Conservation (phyloP, 768 basidiomycete genomes). For the Grammothele lineata region DNA sequence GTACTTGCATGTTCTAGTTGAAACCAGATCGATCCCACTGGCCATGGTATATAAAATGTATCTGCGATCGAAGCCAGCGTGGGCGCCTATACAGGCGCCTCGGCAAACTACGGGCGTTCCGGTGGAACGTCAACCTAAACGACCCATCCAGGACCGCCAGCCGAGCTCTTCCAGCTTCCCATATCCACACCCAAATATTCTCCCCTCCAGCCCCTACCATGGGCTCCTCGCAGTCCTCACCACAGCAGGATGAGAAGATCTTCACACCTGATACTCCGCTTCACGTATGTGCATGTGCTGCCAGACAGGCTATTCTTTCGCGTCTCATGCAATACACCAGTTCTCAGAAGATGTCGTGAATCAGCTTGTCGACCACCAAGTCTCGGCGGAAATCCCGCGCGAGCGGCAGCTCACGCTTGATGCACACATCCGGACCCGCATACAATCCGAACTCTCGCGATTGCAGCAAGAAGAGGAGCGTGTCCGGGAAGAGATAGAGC, state of each 20-base stretch:
- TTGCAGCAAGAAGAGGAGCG: constrained; percentile 66
- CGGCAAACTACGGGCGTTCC: no score
- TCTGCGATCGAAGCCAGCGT: no score
- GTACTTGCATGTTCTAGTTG: no score
- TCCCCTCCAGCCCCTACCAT: constrained; percentile 30
- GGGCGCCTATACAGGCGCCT: no score
- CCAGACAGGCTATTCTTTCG: background rate
- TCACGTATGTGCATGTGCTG: constrained; percentile 25
- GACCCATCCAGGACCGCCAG: no score
- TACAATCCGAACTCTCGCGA: constrained; percentile 61
- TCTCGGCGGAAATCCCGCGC: constrained; percentile 54
- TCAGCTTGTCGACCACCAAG: constrained; percentile 64
- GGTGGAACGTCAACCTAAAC: no score
- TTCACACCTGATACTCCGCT: constrained; percentile 37
- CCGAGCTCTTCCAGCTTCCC: no score
- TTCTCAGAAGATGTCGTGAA: constrained; percentile 83
- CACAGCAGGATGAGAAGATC: constrained; percentile 52
- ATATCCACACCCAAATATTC: no score
- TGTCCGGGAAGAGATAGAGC: constrained; percentile 70
- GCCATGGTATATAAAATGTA: no score
- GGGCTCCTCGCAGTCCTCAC: constrained; percentile 69
- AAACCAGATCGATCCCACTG: no score
- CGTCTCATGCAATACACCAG: constrained; percentile 33
- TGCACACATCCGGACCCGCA: constrained; percentile 64
- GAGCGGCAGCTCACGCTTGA: constrained; percentile 75